Conservation (phyloP, 179 eudicot genomes). For the Vitellaria paradoxa region DNA sequence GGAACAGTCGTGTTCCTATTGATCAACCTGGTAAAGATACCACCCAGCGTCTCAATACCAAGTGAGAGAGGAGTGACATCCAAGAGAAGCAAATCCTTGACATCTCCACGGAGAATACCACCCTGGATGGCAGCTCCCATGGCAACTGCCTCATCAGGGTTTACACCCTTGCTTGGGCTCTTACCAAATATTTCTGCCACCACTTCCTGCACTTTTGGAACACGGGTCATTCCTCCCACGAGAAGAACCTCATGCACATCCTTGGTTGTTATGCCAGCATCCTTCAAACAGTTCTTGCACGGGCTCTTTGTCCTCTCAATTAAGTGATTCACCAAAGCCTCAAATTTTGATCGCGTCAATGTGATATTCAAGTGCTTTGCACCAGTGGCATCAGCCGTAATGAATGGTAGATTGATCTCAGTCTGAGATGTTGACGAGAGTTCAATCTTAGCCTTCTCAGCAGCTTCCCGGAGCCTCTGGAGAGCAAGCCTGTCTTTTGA, state of each 20-base stretch:
- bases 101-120: slow-evolving; percentile 56
- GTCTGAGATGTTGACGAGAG: slow-evolving; percentile 51
- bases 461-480: slow-evolving; percentile 59
- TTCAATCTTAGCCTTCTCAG: slow-evolving; percentile 57
- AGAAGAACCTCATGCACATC: slow-evolving; percentile 53
- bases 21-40: slow-evolving; percentile 47
- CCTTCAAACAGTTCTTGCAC: slow-evolving; percentile 47
- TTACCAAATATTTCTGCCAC: slow-evolving; percentile 47
- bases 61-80: slow-evolving; percentile 72
- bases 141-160: slow-evolving; percentile 62
- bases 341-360: slow-evolving; percentile 45
- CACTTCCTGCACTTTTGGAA: slow-evolving; percentile 52
- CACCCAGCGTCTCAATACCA: slow-evolving; percentile 54
- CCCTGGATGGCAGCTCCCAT: slow-evolving; percentile 67
- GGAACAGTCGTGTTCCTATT: slow-evolving; percentile 55
- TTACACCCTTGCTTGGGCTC: slow-evolving; percentile 52
- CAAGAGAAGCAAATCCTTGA: slow-evolving; percentile 49
- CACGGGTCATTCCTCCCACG: slow-evolving; percentile 66
- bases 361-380: slow-evolving; percentile 57
- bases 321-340: slow-evolving; percentile 36
- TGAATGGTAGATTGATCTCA: slow-evolving; percentile 52
- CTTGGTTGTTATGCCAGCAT: slow-evolving; percentile 41
- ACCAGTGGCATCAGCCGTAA: slow-evolving; percentile 71
- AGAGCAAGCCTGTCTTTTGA: slow-evolving; percentile 61
- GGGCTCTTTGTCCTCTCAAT: slow-evolving; percentile 50